Percentiles rank a stretch among this genome's conserved stretches.
phyloP scores from a whole-genome alignment of 768 basidiomycete genomes.

The Tricholoma flavovirens region DNA sequence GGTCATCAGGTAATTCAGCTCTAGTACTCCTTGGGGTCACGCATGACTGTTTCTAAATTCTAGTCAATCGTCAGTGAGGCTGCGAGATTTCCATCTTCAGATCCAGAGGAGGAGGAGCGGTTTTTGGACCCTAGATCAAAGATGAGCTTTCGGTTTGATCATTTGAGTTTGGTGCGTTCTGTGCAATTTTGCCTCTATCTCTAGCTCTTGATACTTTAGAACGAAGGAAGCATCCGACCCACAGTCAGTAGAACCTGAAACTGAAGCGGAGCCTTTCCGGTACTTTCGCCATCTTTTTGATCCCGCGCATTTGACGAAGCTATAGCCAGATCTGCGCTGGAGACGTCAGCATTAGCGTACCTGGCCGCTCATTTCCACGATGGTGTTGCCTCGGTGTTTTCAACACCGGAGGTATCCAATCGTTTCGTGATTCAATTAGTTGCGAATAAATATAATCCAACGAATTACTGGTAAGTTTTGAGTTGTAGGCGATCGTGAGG shows the following conservation, averaged over 20 bases:
- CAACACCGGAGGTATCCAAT: constrained; percentile 37
- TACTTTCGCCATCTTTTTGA: constrained; percentile 23
- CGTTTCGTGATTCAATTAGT: constrained; percentile 76
- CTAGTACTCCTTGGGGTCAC: background rate
- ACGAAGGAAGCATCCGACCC: constrained; percentile 73
- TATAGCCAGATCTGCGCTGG: constrained; percentile 55
- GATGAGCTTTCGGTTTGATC: constrained; percentile 79
- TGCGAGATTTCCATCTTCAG: constrained; percentile 41
- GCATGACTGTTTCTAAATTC: constrained; percentile 3
- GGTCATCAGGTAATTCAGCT: constrained; percentile 61
- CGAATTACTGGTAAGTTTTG: constrained; percentile 75
- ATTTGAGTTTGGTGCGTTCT: constrained; percentile 66
- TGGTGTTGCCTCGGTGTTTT: constrained; percentile 71
- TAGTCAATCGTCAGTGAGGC: constrained; percentile 82
- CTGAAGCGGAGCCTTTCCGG: constrained; percentile 74
- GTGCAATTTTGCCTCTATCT: background rate
- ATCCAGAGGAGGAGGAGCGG: constrained; percentile 50
- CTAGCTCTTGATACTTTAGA: constrained; percentile 6
- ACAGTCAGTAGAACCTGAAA: constrained; percentile 53
- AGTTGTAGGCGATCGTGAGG: background rate
- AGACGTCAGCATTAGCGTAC: constrained; percentile 62
- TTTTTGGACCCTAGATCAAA: constrained; percentile 83
- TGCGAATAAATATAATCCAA: constrained; percentile 93
- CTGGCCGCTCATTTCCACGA: constrained; percentile 77
- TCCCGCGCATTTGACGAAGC: background rate